Evolutionary conservation across 192 early-diverging fungal genomes (phyloP).

Genomic region (Linnemannia schmuckeri): DNA sequence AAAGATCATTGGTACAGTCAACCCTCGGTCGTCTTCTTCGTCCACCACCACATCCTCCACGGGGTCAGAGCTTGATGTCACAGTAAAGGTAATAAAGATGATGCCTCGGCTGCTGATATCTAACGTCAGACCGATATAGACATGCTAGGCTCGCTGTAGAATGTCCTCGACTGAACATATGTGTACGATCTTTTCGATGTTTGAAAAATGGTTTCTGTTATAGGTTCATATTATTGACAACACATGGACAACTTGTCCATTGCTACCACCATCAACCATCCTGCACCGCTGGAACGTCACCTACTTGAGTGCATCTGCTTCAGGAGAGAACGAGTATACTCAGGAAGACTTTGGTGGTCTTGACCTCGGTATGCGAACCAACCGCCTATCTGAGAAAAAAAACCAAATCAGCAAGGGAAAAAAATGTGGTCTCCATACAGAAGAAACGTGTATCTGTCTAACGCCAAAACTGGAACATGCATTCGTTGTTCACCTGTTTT

Average conservation of each 20-base stretch:
- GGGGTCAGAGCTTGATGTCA: slow-evolving; percentile 42
- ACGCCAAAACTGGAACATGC: background rate
- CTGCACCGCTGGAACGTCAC: slow-evolving; percentile 50
- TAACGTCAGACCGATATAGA: background rate
- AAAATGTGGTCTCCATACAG: background rate
- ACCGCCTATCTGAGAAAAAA: background rate
- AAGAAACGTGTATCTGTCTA: background rate
- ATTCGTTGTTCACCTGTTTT: background rate
- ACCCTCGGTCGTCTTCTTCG: slow-evolving; percentile 8
- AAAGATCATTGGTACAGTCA: slow-evolving; percentile 36
- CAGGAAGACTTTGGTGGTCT: slow-evolving; percentile 23
- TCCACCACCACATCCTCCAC: slow-evolving; percentile 2
- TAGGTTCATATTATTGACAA: slow-evolving; percentile 53
- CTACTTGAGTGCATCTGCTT: slow-evolving; percentile 7
- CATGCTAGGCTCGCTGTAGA: background rate
- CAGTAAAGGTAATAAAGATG: slow-evolving; percentile 39
- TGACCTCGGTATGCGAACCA: slow-evolving; percentile 27
- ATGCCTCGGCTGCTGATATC: background rate
- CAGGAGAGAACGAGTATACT: slow-evolving; percentile 1
- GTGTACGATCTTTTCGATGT: background rate
- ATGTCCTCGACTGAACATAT: background rate
- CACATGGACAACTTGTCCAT: slow-evolving; percentile 51
- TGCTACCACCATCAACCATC: slow-evolving; percentile 41
- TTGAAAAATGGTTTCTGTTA: background rate
- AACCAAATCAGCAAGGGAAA: background rate